phyloP scores from a whole-genome alignment of 768 basidiomycete species.

The Auriculariales sp. region DNA sequence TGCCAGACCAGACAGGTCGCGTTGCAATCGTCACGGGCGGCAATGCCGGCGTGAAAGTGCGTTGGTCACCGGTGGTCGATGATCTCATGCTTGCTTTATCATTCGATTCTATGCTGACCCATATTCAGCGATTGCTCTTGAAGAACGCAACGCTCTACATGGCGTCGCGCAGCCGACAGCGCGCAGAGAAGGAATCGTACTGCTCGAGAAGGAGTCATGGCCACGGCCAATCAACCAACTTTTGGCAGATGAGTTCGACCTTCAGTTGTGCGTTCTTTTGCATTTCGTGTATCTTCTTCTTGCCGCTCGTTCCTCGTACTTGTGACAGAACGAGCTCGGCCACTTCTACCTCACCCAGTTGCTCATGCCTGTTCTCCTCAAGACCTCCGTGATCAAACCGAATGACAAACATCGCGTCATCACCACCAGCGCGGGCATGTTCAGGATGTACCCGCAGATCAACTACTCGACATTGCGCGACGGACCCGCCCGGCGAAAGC shows the following conservation, averaged over 20 bases:
- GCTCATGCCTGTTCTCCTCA: no score
- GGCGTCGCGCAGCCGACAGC: neutral
- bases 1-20: no score
- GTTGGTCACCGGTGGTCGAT: no score
- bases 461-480: neutral
- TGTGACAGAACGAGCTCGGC: no score
- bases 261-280: neutral
- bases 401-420: slow-evolving; percentile 18
- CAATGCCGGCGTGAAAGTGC: no score
- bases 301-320: no score
- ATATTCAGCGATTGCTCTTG: slow-evolving; percentile 4
- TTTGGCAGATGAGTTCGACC: slow-evolving; percentile 16
- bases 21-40: no score
- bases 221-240: slow-evolving; percentile 14
- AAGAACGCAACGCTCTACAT: slow-evolving; percentile 11
- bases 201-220: slow-evolving; percentile 12
- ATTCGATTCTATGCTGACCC: no score
- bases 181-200: slow-evolving; percentile 8
- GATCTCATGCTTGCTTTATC: no score
- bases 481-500: neutral
- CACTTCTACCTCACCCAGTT: no score
- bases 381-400: no score
- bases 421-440: slow-evolving; percentile 13
- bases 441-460: neutral
- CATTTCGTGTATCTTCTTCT: neutral